Evolutionary conservation across 345 rosid species (phyloP).

Genomic region (Citrus reticulata): DNA sequence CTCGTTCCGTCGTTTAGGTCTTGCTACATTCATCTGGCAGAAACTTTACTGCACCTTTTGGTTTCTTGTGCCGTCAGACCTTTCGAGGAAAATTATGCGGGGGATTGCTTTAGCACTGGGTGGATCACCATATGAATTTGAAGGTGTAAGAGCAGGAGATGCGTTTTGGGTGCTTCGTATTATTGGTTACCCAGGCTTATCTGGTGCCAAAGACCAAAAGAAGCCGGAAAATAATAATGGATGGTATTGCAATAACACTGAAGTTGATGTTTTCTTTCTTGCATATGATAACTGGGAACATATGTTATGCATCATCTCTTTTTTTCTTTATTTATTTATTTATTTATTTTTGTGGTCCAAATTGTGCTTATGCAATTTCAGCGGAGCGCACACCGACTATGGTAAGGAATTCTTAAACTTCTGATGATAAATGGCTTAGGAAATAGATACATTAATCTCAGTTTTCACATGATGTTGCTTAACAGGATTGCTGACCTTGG

Average conservation of each 20-base stretch:
- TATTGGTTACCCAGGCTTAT: constrained; percentile 69
- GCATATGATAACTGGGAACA: neutral
- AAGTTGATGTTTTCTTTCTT: neutral
- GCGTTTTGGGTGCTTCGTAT: constrained; percentile 88
- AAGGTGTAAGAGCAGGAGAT: constrained; percentile 69
- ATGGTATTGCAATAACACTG: constrained; percentile 50
- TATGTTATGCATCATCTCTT: neutral
- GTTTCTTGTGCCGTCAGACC: constrained; percentile 35
- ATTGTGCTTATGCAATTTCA: constrained; percentile 25
- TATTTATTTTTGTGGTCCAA: neutral
- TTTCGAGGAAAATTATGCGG: constrained; percentile 73
- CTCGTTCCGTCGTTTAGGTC: neutral
- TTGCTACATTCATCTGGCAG: neutral
- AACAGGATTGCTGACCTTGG: constrained; percentile 68
- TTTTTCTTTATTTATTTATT: neutral
- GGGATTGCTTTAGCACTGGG: constrained; percentile 73
- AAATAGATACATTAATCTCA: constrained; percentile 1
- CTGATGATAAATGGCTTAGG: neutral
- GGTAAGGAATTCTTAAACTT: constrained; percentile 39
- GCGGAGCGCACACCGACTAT: constrained; percentile 90
- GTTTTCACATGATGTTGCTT: neutral
- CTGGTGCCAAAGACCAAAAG: constrained; percentile 29
- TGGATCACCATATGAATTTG: constrained; percentile 65
- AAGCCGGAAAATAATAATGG: constrained; percentile 54
- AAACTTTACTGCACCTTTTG: constrained; percentile 1